Evolutionary conservation across 2,329 filamentous ascomycete species (phyloP), one percentile per base, ranked within the genome.

Genomic region (Ophiostoma ulmi): DNA sequence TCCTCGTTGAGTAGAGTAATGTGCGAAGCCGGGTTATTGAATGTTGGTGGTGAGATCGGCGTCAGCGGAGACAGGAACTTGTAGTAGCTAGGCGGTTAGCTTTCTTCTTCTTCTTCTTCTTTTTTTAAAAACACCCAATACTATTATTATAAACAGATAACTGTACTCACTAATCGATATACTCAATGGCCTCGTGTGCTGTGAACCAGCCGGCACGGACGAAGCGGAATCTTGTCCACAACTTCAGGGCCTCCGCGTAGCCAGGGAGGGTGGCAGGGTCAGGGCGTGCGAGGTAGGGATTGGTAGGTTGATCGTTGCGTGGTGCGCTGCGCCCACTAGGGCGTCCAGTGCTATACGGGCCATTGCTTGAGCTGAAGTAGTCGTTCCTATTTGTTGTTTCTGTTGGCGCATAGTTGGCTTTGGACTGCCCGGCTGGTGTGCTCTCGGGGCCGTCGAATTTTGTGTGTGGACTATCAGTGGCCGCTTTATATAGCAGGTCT

Each of bases 151-250:
- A 13, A 6, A 17, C 7, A 10, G 14, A 20, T 39, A 36, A 6
- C 6, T 14, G 11, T 36, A 81, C 88, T 76, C 85, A 92, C 90
- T 98, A 98, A 78, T 94, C 90, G 73, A 99, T 92, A 77, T 98
- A 98, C 63, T 90, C 89, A 79, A 98, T 94, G 31, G 93, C 94
- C 80, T 99, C 95, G 74, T 91, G 89, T 0, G 94, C 91, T 0
- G 93, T 97, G 78, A 99, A 95, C 94, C 94, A 98, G 11, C 95
- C 95, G 10, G 93, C 93, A 70, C 93, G 89, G n/a, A 98, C 94
- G 78, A 98, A 98, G 63, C 94, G 90, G 78, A 97, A 94, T 73
- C 93, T 86, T 1, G 90, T 88, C 95, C 95, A 99, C n/a, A 93
- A 91, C 76, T 88, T 89, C 72, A 97, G 81, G 0, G 94, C 94